phyloP scores from a whole-genome alignment of 352 stramenopile species.

The Globisporangium irregulare region DNA sequence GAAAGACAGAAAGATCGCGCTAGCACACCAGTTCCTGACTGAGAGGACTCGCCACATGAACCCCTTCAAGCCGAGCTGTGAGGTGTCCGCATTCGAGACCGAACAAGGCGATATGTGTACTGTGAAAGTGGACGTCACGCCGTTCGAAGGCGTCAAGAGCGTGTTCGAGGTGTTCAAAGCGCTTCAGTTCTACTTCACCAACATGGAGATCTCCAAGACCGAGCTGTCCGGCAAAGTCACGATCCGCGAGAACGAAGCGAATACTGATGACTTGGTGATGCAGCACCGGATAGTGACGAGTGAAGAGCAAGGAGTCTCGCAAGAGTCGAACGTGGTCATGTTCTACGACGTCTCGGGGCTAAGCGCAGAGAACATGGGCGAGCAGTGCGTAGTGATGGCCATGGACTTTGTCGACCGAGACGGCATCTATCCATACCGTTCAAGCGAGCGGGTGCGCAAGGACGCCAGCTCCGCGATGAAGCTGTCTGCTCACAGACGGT shows the following conservation, averaged over 20 bases:
- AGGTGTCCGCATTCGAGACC: conserved; percentile 42
- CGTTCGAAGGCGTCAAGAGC: conserved; percentile 26
- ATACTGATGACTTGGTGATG: conserved; percentile 26
- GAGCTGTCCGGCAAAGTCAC: conserved; percentile 20
- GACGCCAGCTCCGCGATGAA: conserved; percentile 20
- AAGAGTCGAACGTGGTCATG: conserved; percentile 11
- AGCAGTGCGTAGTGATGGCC: conserved; percentile 1
- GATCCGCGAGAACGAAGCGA: conserved; percentile 21
- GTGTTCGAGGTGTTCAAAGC: conserved; percentile 40
- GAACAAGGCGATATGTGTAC: conserved; percentile 36
- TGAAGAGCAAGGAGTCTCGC: neutral
- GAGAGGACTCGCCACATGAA: conserved; percentile 28
- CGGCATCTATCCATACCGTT: conserved; percentile 15
- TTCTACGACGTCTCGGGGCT: conserved; percentile 17
- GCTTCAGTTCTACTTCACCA: conserved; percentile 36
- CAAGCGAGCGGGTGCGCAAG: conserved; percentile 18
- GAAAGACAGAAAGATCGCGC: conserved; percentile 27
- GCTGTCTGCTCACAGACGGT: neutral
- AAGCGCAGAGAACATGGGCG: neutral
- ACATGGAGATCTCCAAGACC: conserved; percentile 57
- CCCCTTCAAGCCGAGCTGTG: conserved; percentile 24
- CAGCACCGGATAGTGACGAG: conserved; percentile 10
- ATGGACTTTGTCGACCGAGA: conserved; percentile 14
- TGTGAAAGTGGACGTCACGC: conserved; percentile 40
- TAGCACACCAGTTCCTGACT: conserved; percentile 29